A percentile compares a stretch with the other conserved stretches of the same genome.
These are phyloP conservation scores for Cylindrotheca fusiformis DNA, from an alignment of 108 stramenopile species.

Conservation along the genomic window DNA sequence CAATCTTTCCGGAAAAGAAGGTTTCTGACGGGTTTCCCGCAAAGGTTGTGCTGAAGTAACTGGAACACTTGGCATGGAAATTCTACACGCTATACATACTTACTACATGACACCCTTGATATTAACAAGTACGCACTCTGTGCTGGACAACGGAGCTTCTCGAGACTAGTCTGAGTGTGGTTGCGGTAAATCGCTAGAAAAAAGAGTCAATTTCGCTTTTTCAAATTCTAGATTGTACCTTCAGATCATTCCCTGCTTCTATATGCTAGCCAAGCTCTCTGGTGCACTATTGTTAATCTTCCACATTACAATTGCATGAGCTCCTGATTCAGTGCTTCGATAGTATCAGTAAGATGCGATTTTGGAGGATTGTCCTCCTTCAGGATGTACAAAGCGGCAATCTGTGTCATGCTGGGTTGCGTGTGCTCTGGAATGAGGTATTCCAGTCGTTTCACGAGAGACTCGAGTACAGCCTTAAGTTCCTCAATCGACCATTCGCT, in stretches of 20 bases:
- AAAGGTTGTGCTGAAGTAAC: not conserved
- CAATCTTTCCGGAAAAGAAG: conserved; percentile 2
- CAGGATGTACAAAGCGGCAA: not conserved
- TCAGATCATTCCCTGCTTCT: too few species aligned
- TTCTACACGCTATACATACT: too few species aligned
- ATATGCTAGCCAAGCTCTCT: too few species aligned
- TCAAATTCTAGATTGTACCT: too few species aligned
- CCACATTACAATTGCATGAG: not conserved
- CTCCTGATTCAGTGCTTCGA: not conserved
- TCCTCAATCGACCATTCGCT: not conserved
- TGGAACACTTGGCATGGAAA: not conserved
- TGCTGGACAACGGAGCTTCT: too few species aligned
- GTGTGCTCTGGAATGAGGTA: not conserved
- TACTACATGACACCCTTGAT: too few species aligned
- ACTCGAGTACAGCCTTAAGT: not conserved
- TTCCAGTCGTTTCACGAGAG: not conserved
- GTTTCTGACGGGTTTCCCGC: conserved; percentile 3
- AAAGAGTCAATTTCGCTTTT: too few species aligned
- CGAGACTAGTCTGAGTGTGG: too few species aligned
- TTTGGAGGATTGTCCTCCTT: not conserved
- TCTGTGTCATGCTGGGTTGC: not conserved
- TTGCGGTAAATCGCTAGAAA: too few species aligned
- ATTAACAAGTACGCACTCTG: too few species aligned
- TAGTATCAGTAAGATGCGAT: not conserved
- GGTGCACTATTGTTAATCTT: too few species aligned